These are phyloP conservation scores for Trichoderma brevicompactum DNA, from an alignment of 2,329 filamentous ascomycete genomes.

Conservation along the genomic window DNA sequence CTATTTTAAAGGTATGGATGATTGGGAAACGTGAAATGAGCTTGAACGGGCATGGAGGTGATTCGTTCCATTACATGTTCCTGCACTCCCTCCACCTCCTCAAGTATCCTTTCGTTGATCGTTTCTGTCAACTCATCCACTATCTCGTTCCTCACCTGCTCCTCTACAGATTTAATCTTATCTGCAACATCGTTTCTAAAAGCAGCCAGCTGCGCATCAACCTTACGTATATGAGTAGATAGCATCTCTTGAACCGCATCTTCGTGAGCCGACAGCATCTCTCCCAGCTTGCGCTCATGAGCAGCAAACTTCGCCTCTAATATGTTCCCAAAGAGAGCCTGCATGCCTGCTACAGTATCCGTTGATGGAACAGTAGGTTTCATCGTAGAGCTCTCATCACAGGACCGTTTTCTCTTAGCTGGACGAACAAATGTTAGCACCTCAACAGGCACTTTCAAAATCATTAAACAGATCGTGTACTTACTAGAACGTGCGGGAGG, in stretches of 20 bases:
- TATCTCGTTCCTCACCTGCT: neutral
- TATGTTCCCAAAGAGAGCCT: conserved; percentile 4
- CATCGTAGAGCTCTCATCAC: neutral
- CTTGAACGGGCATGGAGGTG: neutral
- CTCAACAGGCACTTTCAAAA: neutral
- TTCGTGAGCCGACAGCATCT: conserved; percentile 8
- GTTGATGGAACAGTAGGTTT: neutral
- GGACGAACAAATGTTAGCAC: neutral
- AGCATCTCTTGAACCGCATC: neutral
- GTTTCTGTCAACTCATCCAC: neutral
- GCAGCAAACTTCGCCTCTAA: conserved; percentile 2
- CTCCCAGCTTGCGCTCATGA: neutral
- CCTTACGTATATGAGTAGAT: neutral
- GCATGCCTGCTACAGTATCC: neutral
- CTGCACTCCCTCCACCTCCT: neutral
- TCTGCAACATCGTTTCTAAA: neutral
- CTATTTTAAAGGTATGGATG: neutral
- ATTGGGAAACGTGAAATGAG: conserved; percentile 3
- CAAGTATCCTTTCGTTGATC: neutral
- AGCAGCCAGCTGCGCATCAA: neutral
- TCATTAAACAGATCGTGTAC: neutral
- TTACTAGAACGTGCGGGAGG: neutral
- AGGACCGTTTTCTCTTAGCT: conserved; percentile 1
- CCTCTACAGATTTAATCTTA: neutral
- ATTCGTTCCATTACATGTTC: conserved; percentile 6